Percentiles rank a stretch among this genome's conserved stretches.
Conservation (phyloP, 768 basidiomycete genomes). For the Coprinellus micaceus region DNA sequence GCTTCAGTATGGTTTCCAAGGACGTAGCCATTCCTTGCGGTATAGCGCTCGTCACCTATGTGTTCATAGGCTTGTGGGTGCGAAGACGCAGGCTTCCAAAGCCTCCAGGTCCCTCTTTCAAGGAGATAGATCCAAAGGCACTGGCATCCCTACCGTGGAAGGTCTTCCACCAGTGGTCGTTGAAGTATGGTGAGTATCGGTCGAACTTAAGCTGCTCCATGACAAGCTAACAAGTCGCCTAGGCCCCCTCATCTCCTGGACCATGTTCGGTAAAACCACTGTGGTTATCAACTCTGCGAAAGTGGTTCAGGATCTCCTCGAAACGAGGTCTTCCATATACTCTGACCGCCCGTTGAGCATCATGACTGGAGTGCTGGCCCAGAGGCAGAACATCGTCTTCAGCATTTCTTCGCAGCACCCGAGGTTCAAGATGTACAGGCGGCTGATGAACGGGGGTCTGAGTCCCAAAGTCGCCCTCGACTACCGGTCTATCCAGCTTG, state of each 20-base stretch:
- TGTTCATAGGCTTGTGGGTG: background rate
- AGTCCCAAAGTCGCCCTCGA: slow-evolving; percentile 30
- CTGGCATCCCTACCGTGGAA: background rate
- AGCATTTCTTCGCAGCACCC: slow-evolving; percentile 25
- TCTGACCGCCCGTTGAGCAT: slow-evolving; percentile 41
- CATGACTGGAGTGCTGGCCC: slow-evolving; percentile 30
- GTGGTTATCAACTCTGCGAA: slow-evolving; percentile 45
- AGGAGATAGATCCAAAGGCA: slow-evolving; percentile 5
- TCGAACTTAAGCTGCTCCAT: background rate
- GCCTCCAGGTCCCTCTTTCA: slow-evolving; percentile 4
- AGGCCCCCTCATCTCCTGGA: slow-evolving; percentile 1
- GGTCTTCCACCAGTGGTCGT: background rate
- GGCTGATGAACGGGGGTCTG: slow-evolving; percentile 34
- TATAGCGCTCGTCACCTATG: background rate
- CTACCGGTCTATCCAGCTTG: slow-evolving; percentile 28
- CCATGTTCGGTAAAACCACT: slow-evolving; percentile 14
- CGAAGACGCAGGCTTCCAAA: background rate
- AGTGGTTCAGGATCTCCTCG: slow-evolving; percentile 43
- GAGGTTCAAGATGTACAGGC: slow-evolving; percentile 34
- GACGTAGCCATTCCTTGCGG: slow-evolving; percentile 2
- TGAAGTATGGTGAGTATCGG: slow-evolving; percentile 1
- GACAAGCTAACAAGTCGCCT: background rate
- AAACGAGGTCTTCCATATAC: slow-evolving; percentile 44
- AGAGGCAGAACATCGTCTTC: slow-evolving; percentile 29
- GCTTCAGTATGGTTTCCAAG: background rate